A percentile compares a stretch with the other conserved stretches of the same genome.
phyloP scores from a whole-genome alignment of 768 basidiomycete species.

The Calocera viscosa region DNA sequence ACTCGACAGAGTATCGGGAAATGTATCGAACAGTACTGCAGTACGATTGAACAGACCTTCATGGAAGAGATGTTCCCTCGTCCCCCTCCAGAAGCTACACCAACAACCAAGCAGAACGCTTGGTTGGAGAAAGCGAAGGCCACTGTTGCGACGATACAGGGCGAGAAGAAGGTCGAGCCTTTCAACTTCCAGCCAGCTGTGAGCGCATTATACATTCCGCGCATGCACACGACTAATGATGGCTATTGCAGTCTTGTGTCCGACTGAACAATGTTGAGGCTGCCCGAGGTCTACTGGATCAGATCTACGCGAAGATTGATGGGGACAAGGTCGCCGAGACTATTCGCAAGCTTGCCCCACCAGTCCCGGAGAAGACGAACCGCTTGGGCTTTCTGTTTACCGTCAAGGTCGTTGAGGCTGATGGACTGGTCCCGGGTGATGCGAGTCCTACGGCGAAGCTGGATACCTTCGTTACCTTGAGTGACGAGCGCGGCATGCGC shows the following conservation, averaged over 20 bases:
- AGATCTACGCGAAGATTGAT: constrained; percentile 84
- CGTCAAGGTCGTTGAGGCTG: constrained; percentile 85
- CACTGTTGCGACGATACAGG: constrained; percentile 45
- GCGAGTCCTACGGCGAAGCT: constrained; percentile 63
- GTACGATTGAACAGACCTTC: constrained; percentile 75
- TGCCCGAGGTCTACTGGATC: constrained; percentile 79
- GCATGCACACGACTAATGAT: not conserved
- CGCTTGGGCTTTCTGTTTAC: constrained; percentile 71
- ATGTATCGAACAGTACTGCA: constrained; percentile 83
- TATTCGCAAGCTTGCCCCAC: constrained; percentile 45
- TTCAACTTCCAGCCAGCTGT: constrained; percentile 79
- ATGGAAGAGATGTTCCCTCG: constrained; percentile 92
- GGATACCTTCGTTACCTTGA: constrained; percentile 88
- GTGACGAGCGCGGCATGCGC: constrained; percentile 80
- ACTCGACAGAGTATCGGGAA: constrained; percentile 70
- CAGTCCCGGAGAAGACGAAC: constrained; percentile 58
- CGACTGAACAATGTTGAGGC: constrained; percentile 96
- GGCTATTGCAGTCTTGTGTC: constrained; percentile 58
- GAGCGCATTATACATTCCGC: constrained; percentile 11
- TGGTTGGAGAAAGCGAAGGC: constrained; percentile 79
- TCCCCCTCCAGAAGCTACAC: constrained; percentile 57
- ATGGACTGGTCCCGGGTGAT: constrained; percentile 69
- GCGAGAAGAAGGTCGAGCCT: constrained; percentile 86
- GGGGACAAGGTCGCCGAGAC: constrained; percentile 72
- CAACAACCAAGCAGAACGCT: constrained; percentile 61